Evolutionary conservation across 2,329 filamentous ascomycete species (phyloP), one percentile per base, ranked within the genome.

Genomic region (Phoma sp.): DNA sequence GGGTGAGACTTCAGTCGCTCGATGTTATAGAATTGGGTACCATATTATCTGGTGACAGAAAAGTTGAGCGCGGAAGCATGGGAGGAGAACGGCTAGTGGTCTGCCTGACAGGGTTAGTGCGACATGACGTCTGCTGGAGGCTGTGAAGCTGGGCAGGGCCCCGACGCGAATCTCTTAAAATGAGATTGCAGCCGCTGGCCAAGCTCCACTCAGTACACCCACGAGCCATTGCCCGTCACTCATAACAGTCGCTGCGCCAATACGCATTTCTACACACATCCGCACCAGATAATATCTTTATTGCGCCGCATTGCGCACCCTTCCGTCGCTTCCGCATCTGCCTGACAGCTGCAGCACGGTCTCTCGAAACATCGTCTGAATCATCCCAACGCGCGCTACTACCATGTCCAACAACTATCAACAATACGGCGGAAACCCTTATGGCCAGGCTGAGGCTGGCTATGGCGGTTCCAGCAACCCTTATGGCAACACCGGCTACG

Each of bases 381-480:
- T 49, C 49, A 53, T 38, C 30, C 44, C 47, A 55, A 48, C 35
- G 52, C 52, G 50, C 51, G 42, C 52, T 49, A 27, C 48, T 54
- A 57, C 39, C 53, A 72, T 71, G 68, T 70, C 70, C 2, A 67
- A 61, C 47, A 70, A 70, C 55, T 87, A 89, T 72, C 79, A 83
- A 61, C 81, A 83, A 52, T 81, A 81, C 62, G 72, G 77, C 59
- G 77, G 78, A 59, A 88, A 89, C 69, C 87, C 86, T 35, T 90
- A 90, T 71, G 79, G 82, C 57, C 79, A 66, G 51, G 59, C 74
- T 76, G 78, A 73, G 49, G 64, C 57, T 32, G 64, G 65, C 18
- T 67, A 68, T 40, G 64, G 61, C 29, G 59, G 59, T 25, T 52
- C 58, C 29, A 63, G 66, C 25, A 76, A 77, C 58, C 74, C 76